These are phyloP conservation scores for Gossypium longicalyx DNA, from an alignment of 345 rosid species.

Conservation along the genomic window DNA sequence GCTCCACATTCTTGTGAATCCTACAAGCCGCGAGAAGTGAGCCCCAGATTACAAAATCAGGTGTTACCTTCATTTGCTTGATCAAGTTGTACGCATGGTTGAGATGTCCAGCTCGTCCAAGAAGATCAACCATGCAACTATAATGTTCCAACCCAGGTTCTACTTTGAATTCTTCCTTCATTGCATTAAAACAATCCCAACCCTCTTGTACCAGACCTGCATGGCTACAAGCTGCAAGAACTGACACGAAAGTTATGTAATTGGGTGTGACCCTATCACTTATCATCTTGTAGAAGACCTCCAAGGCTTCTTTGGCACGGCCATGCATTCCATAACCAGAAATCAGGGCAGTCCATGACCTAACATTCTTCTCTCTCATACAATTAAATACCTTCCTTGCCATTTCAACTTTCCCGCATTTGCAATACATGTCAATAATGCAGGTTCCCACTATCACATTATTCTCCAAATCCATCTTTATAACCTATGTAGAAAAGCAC, in stretches of 20 bases:
- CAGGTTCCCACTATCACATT: constrained; percentile 69
- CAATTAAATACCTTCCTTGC: constrained; percentile 62
- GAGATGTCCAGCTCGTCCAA: constrained; percentile 79
- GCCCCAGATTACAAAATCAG: constrained; percentile 80
- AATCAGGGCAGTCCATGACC: constrained; percentile 84
- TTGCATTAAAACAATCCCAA: constrained; percentile 69
- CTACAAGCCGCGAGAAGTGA: constrained; percentile 90
- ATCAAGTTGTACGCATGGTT: constrained; percentile 62
- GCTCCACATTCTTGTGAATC: constrained; percentile 77
- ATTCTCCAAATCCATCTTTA: constrained; percentile 63
- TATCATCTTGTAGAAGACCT: constrained; percentile 64
- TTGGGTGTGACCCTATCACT: constrained; percentile 59
- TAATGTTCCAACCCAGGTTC: constrained; percentile 83
- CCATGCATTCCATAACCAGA: constrained; percentile 92
- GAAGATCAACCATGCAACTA: constrained; percentile 92
- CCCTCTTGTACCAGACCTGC: constrained; percentile 75
- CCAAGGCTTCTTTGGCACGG: constrained; percentile 60
- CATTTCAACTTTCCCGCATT: constrained; percentile 67
- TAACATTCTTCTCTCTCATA: constrained; percentile 68
- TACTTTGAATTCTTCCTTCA: constrained; percentile 48
- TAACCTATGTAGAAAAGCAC: constrained; percentile 40
- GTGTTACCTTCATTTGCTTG: constrained; percentile 61
- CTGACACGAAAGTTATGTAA: constrained; percentile 75
- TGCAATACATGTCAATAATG: constrained; percentile 82
- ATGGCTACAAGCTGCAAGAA: constrained; percentile 78